Percentiles rank a stretch among this genome's conserved stretches.
Conservation (phyloP, 2,329 filamentous ascomycete species). For the Fusarium proliferatum region DNA sequence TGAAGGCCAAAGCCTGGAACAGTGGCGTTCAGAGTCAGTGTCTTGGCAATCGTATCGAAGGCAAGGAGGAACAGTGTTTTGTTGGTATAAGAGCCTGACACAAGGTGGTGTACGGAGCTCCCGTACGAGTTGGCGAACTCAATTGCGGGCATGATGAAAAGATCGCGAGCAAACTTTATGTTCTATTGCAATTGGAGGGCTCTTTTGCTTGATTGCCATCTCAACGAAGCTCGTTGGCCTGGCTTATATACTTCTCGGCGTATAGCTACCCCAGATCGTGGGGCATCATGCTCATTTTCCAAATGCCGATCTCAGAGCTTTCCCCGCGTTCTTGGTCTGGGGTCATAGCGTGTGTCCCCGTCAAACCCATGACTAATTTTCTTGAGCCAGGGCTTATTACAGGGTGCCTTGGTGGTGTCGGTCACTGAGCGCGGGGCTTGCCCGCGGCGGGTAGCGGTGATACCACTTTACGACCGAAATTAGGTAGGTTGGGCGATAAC, state of each 20-base stretch:
- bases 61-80: conserved; percentile 2
- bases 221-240: not conserved
- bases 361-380: too few species aligned
- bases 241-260: not conserved
- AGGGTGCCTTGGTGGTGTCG: not conserved
- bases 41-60: not conserved
- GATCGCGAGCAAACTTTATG: not conserved
- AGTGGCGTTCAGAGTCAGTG: not conserved
- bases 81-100: conserved; percentile 4
- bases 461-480: not conserved
- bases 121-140: not conserved
- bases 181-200: not conserved
- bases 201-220: not conserved
- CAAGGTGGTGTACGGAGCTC: not conserved
- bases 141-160: not conserved
- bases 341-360: not conserved
- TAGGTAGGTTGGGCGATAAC: not conserved
- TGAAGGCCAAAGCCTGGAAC: not conserved
- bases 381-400: not conserved
- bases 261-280: not conserved
- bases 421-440: not conserved
- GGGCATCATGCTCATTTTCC: not conserved
- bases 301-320: not conserved
- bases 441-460: not conserved
- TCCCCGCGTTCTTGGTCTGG: not conserved